Conservation (phyloP, 1,139 yeast genomes). For the Ogataea hybrid region DNA sequence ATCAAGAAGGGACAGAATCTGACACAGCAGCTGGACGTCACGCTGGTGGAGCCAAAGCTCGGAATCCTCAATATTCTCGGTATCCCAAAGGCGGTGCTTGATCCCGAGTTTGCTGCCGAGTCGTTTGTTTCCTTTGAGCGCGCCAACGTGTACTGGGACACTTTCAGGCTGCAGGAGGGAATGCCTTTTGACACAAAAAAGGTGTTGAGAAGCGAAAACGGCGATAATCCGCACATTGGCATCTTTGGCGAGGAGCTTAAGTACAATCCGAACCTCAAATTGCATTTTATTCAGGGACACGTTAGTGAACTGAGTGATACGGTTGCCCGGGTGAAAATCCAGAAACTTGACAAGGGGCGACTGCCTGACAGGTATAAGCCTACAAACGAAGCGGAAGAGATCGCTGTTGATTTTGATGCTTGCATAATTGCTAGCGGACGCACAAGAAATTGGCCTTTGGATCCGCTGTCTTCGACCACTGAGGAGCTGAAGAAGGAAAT, state of each 20-base stretch:
- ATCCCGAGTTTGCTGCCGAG: too few relatives aligned
- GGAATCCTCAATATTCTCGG: constrained; percentile 54
- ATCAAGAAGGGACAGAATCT: not conserved
- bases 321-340: constrained; percentile 5
- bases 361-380: not conserved
- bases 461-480: constrained; percentile 38
- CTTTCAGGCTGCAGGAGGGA: constrained; percentile 2
- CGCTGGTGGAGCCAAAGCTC: constrained; percentile 48
- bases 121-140: constrained; percentile 33
- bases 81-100: constrained; percentile 47
- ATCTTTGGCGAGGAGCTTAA: constrained; percentile 1
- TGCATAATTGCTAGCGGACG: constrained; percentile 51
- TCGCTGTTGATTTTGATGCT: constrained; percentile 42
- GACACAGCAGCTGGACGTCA: constrained; percentile 33
- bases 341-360: constrained; percentile 5
- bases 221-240: not conserved
- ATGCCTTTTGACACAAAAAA: not conserved
- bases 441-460: constrained; percentile 53
- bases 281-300: constrained; percentile 14
- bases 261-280: constrained; percentile 8
- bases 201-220: constrained; percentile 6
- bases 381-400: not conserved
- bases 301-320: constrained; percentile 5
- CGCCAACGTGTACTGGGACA: constrained; percentile 12
- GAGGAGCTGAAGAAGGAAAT: constrained; percentile 30